Conservation (phyloP, 2,329 filamentous ascomycete genomes). For the Cladobotryum protrusum region DNA sequence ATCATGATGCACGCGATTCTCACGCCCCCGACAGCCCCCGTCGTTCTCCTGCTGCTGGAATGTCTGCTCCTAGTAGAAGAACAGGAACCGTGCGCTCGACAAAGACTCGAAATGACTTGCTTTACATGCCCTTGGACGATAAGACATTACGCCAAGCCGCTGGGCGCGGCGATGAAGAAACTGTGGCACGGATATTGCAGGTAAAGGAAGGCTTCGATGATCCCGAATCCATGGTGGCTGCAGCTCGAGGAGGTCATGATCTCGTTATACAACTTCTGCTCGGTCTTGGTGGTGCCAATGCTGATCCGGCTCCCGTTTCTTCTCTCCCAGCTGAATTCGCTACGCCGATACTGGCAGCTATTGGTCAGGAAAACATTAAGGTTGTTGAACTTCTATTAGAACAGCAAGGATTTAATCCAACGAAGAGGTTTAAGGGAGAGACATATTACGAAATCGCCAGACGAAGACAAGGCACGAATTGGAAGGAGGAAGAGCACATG, state of each 20-base stretch:
- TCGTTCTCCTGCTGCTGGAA: conserved; percentile 43
- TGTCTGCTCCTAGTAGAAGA: conserved; percentile 39
- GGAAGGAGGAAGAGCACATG: conserved; percentile 80
- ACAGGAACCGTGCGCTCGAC: conserved; percentile 52
- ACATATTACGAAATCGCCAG: conserved; percentile 85
- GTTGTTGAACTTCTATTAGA: conserved; percentile 75
- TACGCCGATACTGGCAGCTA: conserved; percentile 90
- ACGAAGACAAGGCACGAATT: conserved; percentile 75
- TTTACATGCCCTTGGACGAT: conserved; percentile 59
- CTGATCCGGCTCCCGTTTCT: conserved; percentile 62
- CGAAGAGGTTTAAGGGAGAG: conserved; percentile 66
- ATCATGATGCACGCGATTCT: conserved; percentile 43
- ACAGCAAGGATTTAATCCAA: conserved; percentile 76
- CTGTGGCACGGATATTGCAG: conserved; percentile 54
- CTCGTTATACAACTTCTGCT: conserved; percentile 75
- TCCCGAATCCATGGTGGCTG: conserved; percentile 81
- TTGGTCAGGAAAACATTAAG: conserved; percentile 80
- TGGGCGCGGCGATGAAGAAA: conserved; percentile 55
- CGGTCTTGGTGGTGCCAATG: conserved; percentile 58
- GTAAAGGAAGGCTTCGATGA: conserved; percentile 61
- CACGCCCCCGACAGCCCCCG: conserved; percentile 54
- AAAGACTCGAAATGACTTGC: conserved; percentile 57
- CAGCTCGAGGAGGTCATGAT: conserved; percentile 85
- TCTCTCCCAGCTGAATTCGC: conserved; percentile 63
- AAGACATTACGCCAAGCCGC: conserved; percentile 56